These are phyloP conservation scores for Ambispora gerdemannii DNA, from an alignment of 192 early-diverging fungal species.

Conservation along the genomic window DNA sequence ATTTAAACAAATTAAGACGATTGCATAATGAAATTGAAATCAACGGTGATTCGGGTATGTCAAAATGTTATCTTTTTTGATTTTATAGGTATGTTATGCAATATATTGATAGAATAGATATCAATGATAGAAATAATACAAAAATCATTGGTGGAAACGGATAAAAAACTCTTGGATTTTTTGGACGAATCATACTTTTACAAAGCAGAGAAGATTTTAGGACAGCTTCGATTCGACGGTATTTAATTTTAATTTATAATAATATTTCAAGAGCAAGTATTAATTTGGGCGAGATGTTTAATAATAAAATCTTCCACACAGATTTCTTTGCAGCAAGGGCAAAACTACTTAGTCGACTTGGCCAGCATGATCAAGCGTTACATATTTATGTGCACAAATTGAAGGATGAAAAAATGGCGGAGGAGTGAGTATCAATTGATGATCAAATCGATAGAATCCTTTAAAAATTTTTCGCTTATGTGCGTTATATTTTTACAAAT, in stretches of 20 bases:
- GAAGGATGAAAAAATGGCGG: conserved; percentile 61
- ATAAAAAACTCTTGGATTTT: conserved; percentile 57
- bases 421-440: conserved; percentile 56
- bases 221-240: conserved; percentile 70
- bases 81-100: too few relatives aligned
- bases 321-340: conserved; percentile 80
- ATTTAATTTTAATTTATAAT: conserved; percentile 19
- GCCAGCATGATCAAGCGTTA: conserved; percentile 83
- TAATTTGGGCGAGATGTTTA: too few relatives aligned
- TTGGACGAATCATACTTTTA: conserved; percentile 69
- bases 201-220: conserved; percentile 70
- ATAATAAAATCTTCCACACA: conserved; percentile 24
- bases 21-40: background rate
- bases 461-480: background rate
- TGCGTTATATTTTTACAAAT: conserved; percentile 29
- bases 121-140: too few relatives aligned
- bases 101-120: too few relatives aligned
- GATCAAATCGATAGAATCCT: background rate
- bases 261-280: too few relatives aligned
- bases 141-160: too few relatives aligned
- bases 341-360: conserved; percentile 74
- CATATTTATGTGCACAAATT: conserved; percentile 79
- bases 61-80: conserved; percentile 32
- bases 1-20: conserved; percentile 54
- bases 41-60: background rate